Percentiles rank a stretch among this genome's conserved stretches.
These are phyloP conservation scores for Dendrobium chrysotoxum DNA, from an alignment of 106 monocot species.

Conservation along the genomic window DNA sequence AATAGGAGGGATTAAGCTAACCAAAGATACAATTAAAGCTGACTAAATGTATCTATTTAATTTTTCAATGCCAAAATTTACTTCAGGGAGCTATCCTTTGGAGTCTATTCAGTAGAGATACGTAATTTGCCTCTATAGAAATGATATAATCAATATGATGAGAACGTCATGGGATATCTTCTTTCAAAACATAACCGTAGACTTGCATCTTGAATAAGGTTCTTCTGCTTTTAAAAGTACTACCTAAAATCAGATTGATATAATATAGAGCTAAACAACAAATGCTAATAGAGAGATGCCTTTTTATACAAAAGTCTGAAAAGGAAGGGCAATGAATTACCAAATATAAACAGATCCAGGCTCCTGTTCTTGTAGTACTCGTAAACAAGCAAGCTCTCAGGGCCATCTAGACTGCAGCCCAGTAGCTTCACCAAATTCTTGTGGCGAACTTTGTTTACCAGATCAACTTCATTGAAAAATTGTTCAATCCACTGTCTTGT, in stretches of 20 bases:
- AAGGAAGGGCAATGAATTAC: slow-evolving; percentile 14
- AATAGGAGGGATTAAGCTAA: neutral
- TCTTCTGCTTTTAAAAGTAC: neutral
- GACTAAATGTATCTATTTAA: neutral
- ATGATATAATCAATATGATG: neutral
- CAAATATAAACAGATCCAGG: slow-evolving; percentile 57
- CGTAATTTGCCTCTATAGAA: too few relatives aligned
- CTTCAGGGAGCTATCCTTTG: too few relatives aligned
- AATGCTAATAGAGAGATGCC: neutral
- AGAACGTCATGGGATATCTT: neutral
- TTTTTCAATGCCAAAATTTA: neutral
- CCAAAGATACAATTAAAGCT: neutral
- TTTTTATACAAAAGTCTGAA: neutral
- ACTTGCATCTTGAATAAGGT: neutral
- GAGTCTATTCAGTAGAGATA: too few relatives aligned
- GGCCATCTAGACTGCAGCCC: slow-evolving; percentile 63
- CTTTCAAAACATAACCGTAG: neutral
- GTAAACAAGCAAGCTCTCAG: slow-evolving; percentile 56
- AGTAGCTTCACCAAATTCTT: slow-evolving; percentile 61
- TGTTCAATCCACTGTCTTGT: slow-evolving; percentile 62
- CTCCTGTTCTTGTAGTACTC: slow-evolving; percentile 56
- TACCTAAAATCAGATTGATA: neutral
- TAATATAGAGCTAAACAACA: neutral
- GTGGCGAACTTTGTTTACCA: slow-evolving; percentile 58
- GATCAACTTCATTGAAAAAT: slow-evolving; percentile 61